Base-by-base conservation (phyloP, 2,329 filamentous ascomycete genomes). In the Hirsutella rhossiliensis region DNA sequence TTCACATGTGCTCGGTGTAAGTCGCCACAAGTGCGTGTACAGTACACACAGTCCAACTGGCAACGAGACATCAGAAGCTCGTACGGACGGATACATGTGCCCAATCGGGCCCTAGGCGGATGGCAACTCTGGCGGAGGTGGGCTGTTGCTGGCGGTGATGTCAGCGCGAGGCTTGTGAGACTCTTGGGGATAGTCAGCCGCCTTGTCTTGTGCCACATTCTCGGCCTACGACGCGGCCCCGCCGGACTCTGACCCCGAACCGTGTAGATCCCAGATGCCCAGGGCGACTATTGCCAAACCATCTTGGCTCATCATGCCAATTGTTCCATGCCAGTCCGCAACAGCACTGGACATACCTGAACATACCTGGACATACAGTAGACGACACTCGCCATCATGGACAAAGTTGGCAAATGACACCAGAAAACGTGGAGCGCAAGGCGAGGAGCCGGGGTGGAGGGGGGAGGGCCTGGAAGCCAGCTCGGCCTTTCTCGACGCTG, bases 141-240 rank as follows among this genome's bases (percentile, higher is more conserved):
- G 23, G 3, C 23, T 27, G 23, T 23, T 23, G 23, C 23, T 23
- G 4, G 23, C 23, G 4, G 23, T 23, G 23, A 23, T 23, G 23
- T 23, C 23, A 23, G 23, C 23, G 23, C 23, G 23, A 23, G 23
- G 23, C 23, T 23, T 23, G 23, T 23, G 23, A 27, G 23, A 27
- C 23, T 27, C 23, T 18, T 27, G 36, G 19, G 31, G 37, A 40
- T 34, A 37, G 42, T 43, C 42, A 43, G 42, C 31, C 42, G 28
- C 37, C 42, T 18, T 43, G 37, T 43, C 42, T 43, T 27, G 37
- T 38, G 42, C 37, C 42, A 34, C 42, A 43, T 43, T 43, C 42
- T 34, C 36, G 13, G 13, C 6, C 34, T 23, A 18, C 30, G 23
- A 23, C 19, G 37, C 27, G 28, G 42, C 19, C 29, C 42, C 42